phyloP scores from a whole-genome alignment of 2,329 filamentous ascomycete species.

The Hypoxylon sp. region DNA sequence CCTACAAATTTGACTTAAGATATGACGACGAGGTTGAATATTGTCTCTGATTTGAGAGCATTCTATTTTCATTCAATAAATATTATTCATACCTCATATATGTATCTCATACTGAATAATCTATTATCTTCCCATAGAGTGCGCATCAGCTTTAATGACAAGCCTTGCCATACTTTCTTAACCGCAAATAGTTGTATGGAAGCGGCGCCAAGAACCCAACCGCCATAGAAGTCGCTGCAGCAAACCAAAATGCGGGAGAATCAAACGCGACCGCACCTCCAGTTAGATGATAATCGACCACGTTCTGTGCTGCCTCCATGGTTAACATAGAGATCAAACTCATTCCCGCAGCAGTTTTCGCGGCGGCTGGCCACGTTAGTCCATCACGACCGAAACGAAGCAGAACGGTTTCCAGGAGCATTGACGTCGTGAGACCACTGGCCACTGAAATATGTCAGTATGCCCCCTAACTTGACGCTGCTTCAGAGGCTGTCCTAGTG shows the following conservation, averaged over 20 bases:
- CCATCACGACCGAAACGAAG: conserved; percentile 64
- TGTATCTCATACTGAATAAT: neutral
- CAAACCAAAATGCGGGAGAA: conserved; percentile 66
- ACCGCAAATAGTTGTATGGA: conserved; percentile 67
- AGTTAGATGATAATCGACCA: conserved; percentile 69
- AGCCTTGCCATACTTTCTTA: conserved; percentile 64
- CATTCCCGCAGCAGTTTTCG: conserved; percentile 70
- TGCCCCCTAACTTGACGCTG: neutral
- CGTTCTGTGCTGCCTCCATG: conserved; percentile 70
- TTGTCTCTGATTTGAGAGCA: neutral
- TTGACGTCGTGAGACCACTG: conserved; percentile 65
- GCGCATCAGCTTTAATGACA: conserved; percentile 58
- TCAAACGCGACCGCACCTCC: conserved; percentile 65
- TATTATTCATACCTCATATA: neutral
- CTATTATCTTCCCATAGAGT: neutral
- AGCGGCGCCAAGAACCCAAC: conserved; percentile 66
- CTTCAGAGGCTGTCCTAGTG: neutral
- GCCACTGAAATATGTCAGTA: conserved; percentile 59
- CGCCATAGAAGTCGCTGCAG: conserved; percentile 61
- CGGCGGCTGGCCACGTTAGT: conserved; percentile 63
- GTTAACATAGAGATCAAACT: conserved; percentile 72
- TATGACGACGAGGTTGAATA: neutral
- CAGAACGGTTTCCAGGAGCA: conserved; percentile 67
- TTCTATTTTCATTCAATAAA: neutral
- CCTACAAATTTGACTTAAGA: neutral